Conservation (phyloP, 176 grass and related monocot species). For the Canna indica region DNA sequence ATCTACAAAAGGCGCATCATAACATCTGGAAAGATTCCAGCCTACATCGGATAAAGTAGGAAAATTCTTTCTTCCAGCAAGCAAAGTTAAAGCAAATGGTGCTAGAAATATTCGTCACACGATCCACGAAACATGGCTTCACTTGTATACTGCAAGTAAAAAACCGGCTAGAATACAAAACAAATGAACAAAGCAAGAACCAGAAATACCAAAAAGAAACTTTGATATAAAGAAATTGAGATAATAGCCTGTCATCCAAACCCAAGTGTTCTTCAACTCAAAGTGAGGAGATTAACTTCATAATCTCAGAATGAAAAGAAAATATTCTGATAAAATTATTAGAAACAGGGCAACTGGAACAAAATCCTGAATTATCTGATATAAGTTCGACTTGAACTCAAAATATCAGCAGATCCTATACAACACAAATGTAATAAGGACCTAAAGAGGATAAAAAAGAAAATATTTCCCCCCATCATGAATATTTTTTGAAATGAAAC, state of each 20-base stretch:
- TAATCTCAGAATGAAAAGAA: not conserved
- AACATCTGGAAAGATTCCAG: not conserved
- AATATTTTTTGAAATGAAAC: too few relatives aligned
- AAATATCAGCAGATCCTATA: too few relatives aligned
- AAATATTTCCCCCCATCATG: too few relatives aligned
- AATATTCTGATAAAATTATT: not conserved
- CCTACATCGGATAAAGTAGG: not conserved
- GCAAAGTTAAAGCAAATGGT: not conserved
- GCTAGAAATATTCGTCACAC: not conserved
- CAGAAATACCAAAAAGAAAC: not conserved
- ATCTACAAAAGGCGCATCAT: not conserved
- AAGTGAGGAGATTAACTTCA: not conserved
- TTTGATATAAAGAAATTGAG: not conserved
- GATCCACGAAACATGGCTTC: not conserved
- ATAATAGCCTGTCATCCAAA: not conserved
- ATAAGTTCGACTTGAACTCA: too few relatives aligned
- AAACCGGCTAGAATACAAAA: not conserved
- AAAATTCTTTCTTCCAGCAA: not conserved
- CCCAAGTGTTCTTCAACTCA: too few relatives aligned
- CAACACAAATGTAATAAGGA: too few relatives aligned
- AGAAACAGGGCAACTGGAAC: not conserved
- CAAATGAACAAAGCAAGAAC: not conserved
- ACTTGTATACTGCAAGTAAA: not conserved
- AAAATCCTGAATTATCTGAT: too few relatives aligned
- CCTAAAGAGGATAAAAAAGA: too few relatives aligned